Conservation (phyloP, 768 basidiomycete species). For the Russula brevipes region DNA sequence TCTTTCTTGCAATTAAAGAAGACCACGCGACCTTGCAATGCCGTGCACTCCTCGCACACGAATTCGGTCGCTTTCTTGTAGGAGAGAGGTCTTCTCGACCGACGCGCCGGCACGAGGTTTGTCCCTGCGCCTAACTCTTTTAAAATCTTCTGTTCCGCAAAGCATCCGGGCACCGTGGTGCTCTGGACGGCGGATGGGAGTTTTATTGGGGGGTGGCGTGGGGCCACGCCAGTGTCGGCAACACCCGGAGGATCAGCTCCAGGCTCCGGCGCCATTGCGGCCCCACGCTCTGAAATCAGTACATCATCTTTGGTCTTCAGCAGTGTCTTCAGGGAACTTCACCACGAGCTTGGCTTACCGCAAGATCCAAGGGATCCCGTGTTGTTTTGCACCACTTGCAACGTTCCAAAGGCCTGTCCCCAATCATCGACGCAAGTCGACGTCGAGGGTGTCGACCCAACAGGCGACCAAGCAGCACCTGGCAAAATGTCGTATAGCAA, state of each 20-base stretch:
- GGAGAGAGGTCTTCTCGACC: neutral
- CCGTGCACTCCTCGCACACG: neutral
- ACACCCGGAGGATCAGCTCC: neutral
- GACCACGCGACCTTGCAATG: too few species aligned
- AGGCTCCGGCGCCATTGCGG: neutral
- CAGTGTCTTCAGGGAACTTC: too few species aligned
- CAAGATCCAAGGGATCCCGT: too few species aligned
- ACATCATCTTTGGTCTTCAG: too few species aligned
- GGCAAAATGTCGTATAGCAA: too few species aligned
- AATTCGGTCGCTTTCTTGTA: neutral
- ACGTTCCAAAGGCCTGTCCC: too few species aligned
- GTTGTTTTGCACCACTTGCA: too few species aligned
- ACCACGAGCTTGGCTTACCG: too few species aligned
- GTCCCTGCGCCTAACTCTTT: neutral
- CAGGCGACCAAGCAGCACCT: too few species aligned
- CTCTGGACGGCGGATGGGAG: neutral
- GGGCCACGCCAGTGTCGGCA: slow-evolving; percentile 1
- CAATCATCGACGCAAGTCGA: too few species aligned
- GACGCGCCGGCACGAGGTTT: neutral
- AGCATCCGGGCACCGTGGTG: neutral
- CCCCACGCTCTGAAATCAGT: neutral
- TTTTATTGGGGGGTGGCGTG: neutral
- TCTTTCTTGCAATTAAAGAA: neutral
- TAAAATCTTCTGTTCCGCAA: neutral
- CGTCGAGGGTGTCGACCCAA: too few species aligned